These are phyloP conservation scores for Draba incana DNA, from an alignment of 345 rosid species.

Conservation along the genomic window DNA sequence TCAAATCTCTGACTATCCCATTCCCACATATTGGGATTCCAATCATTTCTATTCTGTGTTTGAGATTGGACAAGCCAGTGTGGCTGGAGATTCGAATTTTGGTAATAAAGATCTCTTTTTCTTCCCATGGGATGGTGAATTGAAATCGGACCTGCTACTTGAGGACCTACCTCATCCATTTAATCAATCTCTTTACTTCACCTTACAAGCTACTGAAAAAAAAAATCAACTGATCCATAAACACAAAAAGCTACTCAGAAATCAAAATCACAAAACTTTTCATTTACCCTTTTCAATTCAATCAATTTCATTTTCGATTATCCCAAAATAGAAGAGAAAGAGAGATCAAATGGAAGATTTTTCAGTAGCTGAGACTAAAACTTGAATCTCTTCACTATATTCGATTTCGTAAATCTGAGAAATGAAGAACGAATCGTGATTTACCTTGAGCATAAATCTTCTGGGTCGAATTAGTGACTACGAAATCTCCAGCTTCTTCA, in stretches of 20 bases:
- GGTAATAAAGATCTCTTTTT: constrained; percentile 63
- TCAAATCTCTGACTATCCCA: constrained; percentile 75
- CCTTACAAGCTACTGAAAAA: constrained; percentile 26
- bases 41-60: constrained; percentile 42
- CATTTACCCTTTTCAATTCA: constrained; percentile 9
- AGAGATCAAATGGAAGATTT: not conserved
- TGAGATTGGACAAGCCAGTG: constrained; percentile 33
- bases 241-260: not conserved
- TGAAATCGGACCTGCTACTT: constrained; percentile 60
- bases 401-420: not conserved
- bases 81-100: constrained; percentile 36
- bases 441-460: constrained; percentile 19
- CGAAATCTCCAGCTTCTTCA: constrained; percentile 14
- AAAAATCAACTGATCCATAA: not conserved
- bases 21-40: constrained; percentile 74
- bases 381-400: not conserved
- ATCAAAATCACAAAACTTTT: not conserved
- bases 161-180: constrained; percentile 78
- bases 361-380: not conserved
- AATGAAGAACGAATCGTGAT: not conserved
- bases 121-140: constrained; percentile 54
- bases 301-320: not conserved
- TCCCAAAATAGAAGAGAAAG: constrained; percentile 23
- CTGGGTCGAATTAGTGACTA: constrained; percentile 1
- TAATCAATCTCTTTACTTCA: not conserved